Conservation (phyloP, 768 basidiomycete genomes). For the Suillus luteus region DNA sequence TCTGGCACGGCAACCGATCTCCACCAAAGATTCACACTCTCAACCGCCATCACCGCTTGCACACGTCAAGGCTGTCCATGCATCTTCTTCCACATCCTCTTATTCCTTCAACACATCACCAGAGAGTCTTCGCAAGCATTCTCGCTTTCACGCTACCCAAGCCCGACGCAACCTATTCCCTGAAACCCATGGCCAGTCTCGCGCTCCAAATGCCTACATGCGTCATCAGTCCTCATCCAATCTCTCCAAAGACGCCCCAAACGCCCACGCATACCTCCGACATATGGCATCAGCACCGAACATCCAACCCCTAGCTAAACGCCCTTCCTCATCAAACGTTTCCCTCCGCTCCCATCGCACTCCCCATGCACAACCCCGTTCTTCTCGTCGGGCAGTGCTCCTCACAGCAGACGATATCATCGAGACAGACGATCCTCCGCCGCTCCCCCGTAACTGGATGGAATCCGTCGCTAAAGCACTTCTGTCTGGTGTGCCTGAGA, state of each 20-base stretch:
- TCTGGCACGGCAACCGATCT: conserved; percentile 21
- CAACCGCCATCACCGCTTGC: conserved; percentile 30
- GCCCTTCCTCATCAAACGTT: conserved; percentile 32
- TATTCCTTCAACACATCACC: conserved; percentile 22
- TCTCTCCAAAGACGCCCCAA: conserved; percentile 35
- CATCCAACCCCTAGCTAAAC: conserved; percentile 39
- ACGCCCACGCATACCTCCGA: conserved; percentile 68
- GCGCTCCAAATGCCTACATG: conserved; percentile 10
- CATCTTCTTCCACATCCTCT: conserved; percentile 20
- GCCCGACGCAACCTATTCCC: neutral
- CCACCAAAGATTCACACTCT: conserved; percentile 20
- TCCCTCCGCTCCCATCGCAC: conserved; percentile 40
- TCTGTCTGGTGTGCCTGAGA: conserved; percentile 43
- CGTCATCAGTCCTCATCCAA: conserved; percentile 30
- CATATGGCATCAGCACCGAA: conserved; percentile 69
- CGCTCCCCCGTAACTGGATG: conserved; percentile 70
- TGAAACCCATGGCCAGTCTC: neutral
- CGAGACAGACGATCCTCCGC: conserved; percentile 39
- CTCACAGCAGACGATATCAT: conserved; percentile 36
- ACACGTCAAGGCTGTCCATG: conserved; percentile 14
- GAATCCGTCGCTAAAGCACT: conserved; percentile 69
- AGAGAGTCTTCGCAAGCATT: conserved; percentile 20
- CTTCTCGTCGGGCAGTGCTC: conserved; percentile 27
- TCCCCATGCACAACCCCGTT: conserved; percentile 29
- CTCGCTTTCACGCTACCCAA: conserved; percentile 8